Conservation (phyloP, 495 filamentous ascomycete species). For the Neurospora sp. region DNA sequence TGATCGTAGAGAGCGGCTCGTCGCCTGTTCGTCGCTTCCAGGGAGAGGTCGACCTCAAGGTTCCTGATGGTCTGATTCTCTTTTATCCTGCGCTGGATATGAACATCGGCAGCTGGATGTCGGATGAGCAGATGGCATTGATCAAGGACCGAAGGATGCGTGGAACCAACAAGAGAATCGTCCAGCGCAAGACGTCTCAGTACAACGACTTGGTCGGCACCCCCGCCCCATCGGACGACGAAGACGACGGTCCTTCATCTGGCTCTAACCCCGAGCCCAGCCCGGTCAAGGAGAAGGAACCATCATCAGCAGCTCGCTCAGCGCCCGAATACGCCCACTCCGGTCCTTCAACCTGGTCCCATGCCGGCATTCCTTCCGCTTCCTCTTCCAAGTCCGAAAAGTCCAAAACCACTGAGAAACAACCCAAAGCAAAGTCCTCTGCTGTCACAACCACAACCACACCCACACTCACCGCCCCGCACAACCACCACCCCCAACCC, state of each 20-base stretch:
- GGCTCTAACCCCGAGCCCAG: conserved; percentile 2
- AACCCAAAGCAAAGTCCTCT: not conserved
- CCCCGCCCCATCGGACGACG: conserved; percentile 54
- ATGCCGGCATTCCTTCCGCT: conserved; percentile 9
- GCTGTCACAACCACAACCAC: conserved; percentile 3
- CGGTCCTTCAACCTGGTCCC: conserved; percentile 25
- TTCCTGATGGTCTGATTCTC: conserved; percentile 71
- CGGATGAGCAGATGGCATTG: conserved; percentile 89
- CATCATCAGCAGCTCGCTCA: conserved; percentile 4
- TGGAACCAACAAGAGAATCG: conserved; percentile 62
- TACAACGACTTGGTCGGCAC: conserved; percentile 49
- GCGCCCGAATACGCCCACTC: conserved; percentile 36
- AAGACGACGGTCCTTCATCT: conserved; percentile 34
- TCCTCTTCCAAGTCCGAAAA: not conserved
- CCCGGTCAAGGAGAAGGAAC: conserved; percentile 12
- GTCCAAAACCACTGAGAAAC: not conserved
- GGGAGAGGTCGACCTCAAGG: conserved; percentile 53
- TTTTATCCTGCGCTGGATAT: conserved; percentile 88
- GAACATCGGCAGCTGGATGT: conserved; percentile 99
- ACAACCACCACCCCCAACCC: conserved; percentile 44
- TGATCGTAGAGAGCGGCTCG: conserved; percentile 68
- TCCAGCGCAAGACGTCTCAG: conserved; percentile 65
- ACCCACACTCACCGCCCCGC: conserved; percentile 4
- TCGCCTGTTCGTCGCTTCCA: conserved; percentile 46
- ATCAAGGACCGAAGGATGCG: conserved; percentile 76